Conservation (phyloP, 2,329 filamentous ascomycete genomes). For the Colletotrichum sp. region DNA sequence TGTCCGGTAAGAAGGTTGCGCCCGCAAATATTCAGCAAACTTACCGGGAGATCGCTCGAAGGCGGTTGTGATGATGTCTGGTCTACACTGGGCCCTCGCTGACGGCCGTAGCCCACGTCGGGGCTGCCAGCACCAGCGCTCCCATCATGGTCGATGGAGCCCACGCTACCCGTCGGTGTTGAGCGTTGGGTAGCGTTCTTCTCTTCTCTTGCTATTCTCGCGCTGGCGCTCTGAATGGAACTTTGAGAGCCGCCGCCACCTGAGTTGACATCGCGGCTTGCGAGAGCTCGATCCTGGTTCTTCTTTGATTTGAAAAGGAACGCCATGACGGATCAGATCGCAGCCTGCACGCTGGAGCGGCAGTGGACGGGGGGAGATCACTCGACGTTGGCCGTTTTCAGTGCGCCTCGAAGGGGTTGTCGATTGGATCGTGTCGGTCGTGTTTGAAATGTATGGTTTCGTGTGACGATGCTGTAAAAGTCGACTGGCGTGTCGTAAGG, state of each 20-base stretch:
- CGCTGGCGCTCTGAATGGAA: conserved; percentile 47
- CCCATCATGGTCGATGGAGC: conserved; percentile 68
- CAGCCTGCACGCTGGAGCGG: conserved; percentile 40
- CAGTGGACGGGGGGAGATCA: conserved; percentile 21
- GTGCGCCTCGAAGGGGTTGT: conserved; percentile 6
- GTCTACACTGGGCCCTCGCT: conserved; percentile 57
- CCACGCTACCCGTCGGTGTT: conserved; percentile 79
- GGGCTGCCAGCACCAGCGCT: conserved; percentile 66
- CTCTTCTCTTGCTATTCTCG: conserved; percentile 53
- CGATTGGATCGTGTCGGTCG: conserved; percentile 12
- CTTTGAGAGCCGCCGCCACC: conserved; percentile 44
- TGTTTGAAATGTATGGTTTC: not conserved
- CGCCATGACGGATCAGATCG: conserved; percentile 64
- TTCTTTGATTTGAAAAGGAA: conserved; percentile 87
- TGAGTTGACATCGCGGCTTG: conserved; percentile 58
- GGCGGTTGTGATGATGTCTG: conserved; percentile 42
- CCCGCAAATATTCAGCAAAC: conserved; percentile 38
- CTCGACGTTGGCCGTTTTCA: conserved; percentile 23
- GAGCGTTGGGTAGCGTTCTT: conserved; percentile 63
- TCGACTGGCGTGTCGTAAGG: not conserved
- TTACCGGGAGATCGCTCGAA: conserved; percentile 46
- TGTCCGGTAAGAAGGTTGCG: conserved; percentile 29
- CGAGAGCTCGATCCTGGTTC: conserved; percentile 66
- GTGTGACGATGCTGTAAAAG: not conserved
- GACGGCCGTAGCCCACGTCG: conserved; percentile 65